Evolutionary conservation across 306 rosid genomes (phyloP).

Genomic region (Acacia confusa): DNA sequence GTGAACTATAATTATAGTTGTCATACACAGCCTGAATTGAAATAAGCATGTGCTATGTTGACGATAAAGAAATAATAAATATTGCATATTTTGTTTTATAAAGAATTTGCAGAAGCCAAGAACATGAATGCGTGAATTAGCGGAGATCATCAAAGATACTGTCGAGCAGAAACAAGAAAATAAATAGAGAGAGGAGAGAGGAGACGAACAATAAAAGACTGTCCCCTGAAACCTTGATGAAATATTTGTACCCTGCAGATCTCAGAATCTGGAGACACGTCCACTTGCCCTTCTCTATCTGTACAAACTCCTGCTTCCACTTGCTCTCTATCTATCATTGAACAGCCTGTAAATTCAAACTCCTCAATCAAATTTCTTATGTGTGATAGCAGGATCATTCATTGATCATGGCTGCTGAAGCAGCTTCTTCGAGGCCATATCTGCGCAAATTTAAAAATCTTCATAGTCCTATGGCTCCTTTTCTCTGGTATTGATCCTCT

Average conservation of each 20-base stretch:
- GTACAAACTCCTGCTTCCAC: background rate
- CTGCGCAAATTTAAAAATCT: conserved; percentile 32
- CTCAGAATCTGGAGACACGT: background rate
- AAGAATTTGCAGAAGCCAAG: too few species aligned
- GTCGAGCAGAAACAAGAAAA: too few species aligned
- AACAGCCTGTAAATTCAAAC: background rate
- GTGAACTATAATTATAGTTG: background rate
- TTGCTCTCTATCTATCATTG: background rate
- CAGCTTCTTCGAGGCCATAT: conserved; percentile 39
- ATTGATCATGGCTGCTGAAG: conserved; percentile 31
- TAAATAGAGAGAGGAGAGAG: too few species aligned
- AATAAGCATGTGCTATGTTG: background rate
- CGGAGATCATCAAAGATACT: too few species aligned
- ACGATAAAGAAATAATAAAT: too few species aligned
- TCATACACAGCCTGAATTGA: background rate
- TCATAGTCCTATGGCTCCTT: conserved; percentile 29
- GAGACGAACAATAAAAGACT: too few species aligned
- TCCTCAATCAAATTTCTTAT: background rate
- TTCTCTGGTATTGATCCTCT: conserved; percentile 42
- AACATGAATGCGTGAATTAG: too few species aligned
- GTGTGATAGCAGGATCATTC: background rate
- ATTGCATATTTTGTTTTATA: too few species aligned
- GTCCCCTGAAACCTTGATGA: background rate
- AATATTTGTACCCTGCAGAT: background rate
- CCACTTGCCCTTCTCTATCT: background rate